Conservation (phyloP, 352 stramenopile species). For the Globisporangium recalcitrans region DNA sequence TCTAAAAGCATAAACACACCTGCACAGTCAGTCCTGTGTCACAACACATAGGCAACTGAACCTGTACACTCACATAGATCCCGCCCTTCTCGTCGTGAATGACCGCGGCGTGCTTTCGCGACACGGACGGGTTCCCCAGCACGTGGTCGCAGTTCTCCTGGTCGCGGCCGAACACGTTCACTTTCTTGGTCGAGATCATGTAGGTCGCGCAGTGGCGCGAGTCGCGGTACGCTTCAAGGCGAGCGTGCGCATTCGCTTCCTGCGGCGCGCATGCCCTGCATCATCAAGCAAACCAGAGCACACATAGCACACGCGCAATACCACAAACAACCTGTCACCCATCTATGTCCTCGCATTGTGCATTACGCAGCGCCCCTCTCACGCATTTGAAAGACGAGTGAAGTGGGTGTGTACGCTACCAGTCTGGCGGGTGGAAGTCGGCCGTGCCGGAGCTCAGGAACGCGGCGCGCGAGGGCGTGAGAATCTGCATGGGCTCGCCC, state of each 20-base stretch:
- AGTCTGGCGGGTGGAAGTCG: conserved; percentile 73
- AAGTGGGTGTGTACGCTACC: conserved; percentile 23
- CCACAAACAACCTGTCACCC: neutral
- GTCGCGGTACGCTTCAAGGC: conserved; percentile 72
- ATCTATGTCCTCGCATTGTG: neutral
- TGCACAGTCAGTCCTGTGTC: neutral
- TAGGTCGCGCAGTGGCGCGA: conserved; percentile 78
- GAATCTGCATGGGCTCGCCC: conserved; percentile 26
- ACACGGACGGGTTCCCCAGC: conserved; percentile 83
- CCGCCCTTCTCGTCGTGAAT: conserved; percentile 78
- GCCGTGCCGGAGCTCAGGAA: conserved; percentile 76
- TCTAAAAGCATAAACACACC: conserved; percentile 26
- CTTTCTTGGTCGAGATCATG: conserved; percentile 76
- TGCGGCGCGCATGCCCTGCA: conserved; percentile 59
- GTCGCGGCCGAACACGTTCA: conserved; percentile 83
- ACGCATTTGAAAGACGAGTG: neutral
- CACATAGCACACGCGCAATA: neutral
- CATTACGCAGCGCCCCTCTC: neutral
- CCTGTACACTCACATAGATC: conserved; percentile 61
- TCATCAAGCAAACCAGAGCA: neutral
- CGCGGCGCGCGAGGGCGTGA: conserved; percentile 54
- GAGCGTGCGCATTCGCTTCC: conserved; percentile 59
- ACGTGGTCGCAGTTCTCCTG: conserved; percentile 84
- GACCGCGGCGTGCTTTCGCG: conserved; percentile 80
- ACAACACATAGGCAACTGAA: neutral